Percentiles rank a stretch among this genome's conserved stretches.
phyloP scores from a whole-genome alignment of 805 yeast species.

The Komagataella pseudopastoris region DNA sequence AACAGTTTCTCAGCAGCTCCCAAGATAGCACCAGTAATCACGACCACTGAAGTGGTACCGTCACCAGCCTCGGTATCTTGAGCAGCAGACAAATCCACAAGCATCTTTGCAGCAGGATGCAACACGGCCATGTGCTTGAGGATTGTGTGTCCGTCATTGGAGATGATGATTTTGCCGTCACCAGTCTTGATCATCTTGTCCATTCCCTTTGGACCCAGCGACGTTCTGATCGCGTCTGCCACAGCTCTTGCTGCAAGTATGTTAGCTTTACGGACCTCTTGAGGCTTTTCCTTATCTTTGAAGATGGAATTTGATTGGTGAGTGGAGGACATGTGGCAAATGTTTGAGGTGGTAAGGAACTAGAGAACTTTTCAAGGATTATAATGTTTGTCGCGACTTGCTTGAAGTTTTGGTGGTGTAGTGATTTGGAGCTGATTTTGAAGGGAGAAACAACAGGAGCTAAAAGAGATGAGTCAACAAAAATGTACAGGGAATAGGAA shows the following conservation, averaged over 20 bases:
- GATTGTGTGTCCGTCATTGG: constrained; percentile 97
- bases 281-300: constrained; percentile 88
- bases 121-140: constrained; percentile 94
- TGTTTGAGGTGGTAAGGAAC: neutral
- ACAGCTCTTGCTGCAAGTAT: constrained; percentile 90
- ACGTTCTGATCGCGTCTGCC: constrained; percentile 88
- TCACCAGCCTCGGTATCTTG: constrained; percentile 99
- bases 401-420: neutral
- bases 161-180: constrained; percentile 82
- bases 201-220: constrained; percentile 98
- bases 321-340: neutral
- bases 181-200: constrained; percentile 97
- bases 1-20: constrained; percentile 91
- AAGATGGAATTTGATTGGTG: constrained; percentile 72
- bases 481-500: neutral
- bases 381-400: neutral
- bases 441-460: neutral
- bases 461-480: neutral
- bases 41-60: constrained; percentile 96
- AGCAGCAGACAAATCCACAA: constrained; percentile 91
- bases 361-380: neutral
- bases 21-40: constrained; percentile 82
- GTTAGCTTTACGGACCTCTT: constrained; percentile 81
- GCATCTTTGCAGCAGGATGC: constrained; percentile 97
- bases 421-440: neutral